phyloP scores from a whole-genome alignment of 371 early-diverging fungal genomes.

The Actinomucor elegans region DNA sequence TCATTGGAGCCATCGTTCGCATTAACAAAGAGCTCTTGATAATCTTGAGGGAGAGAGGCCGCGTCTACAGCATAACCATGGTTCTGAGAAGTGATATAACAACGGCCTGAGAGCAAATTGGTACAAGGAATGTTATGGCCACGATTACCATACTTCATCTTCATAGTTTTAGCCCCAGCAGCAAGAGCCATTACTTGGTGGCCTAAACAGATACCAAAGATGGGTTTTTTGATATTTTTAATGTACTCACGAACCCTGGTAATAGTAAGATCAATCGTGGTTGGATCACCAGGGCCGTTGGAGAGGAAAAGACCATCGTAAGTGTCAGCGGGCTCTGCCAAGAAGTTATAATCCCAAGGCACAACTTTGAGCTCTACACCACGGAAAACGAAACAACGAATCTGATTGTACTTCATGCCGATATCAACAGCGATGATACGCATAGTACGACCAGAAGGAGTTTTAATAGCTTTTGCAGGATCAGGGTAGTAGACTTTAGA shows the following conservation, averaged over 20 bases:
- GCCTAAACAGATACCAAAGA: conserved; percentile 97
- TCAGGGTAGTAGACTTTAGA: conserved; percentile 73
- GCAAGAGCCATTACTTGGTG: conserved; percentile 95
- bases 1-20: conserved; percentile 96
- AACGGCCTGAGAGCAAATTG: conserved; percentile 88
- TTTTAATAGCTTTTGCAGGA: conserved; percentile 58
- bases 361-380: conserved; percentile 93
- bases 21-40: conserved; percentile 85
- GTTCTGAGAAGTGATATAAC: conserved; percentile 94
- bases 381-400: conserved; percentile 91
- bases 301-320: conserved; percentile 93
- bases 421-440: conserved; percentile 92
- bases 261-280: conserved; percentile 74
- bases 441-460: conserved; percentile 75
- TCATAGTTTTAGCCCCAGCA: conserved; percentile 87
- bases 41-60: conserved; percentile 62
- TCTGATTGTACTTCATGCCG: conserved; percentile 97
- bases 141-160: conserved; percentile 98
- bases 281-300: conserved; percentile 98
- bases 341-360: conserved; percentile 94
- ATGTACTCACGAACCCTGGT: conserved; percentile 68
- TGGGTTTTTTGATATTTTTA: conserved; percentile 76
- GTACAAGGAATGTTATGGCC: conserved; percentile 98
- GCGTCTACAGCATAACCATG: conserved; percentile 93
- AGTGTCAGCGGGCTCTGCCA: conserved; percentile 64